Base-by-base conservation (phyloP, 345 rosid genomes). In the Camelina hispida region DNA sequence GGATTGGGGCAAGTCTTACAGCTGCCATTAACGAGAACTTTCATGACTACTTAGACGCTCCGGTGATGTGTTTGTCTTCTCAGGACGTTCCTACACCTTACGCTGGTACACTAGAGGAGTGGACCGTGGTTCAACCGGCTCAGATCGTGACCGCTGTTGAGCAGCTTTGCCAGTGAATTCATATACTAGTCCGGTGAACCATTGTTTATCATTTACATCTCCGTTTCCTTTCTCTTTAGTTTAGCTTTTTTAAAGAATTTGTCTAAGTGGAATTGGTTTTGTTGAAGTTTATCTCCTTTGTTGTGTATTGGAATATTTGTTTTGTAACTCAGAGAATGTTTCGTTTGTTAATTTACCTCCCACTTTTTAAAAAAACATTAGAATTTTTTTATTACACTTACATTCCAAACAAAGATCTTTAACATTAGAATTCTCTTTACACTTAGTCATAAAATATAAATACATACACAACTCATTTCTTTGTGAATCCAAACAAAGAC, bases 1-100 rank as follows among this genome's bases (percentile, higher is more conserved):
- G 98, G 58, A 89, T 94, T 51, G 98, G 98, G 9, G 96, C 98
- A 56, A 94, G 95, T 83, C 83, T 94, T 80, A 91, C 93, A 0
- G 93, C 96, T 1, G 95, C 97, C 18, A 91, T 94, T 66, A 89
- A 75, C 0, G 97, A 94, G 84, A 91, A 94, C 73, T 91, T 94
- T 84, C 84, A 87, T 8, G 98, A 94, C 77, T 91, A 89, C 57
- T 83, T 94, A 84, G 98, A 94, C 78, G 93, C 98, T 46, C 97
- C 93, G n/a, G 84, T 94, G 6, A 72, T 91, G 43, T 91, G 98
- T 82, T 83, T 94, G 81, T 94, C 98, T 73, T 94, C 98, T 5
- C 96, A 94, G 61, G 97, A 94, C 48, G 98, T 94, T 68, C 98
- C 97, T 3, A 94, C 96, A 18, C 96, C 98, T 4, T 91, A 94